Evolutionary conservation across 176 grass and related monocot species (phyloP), one percentile per base, ranked within the genome.

Genomic region (Pontederia crassipes): DNA sequence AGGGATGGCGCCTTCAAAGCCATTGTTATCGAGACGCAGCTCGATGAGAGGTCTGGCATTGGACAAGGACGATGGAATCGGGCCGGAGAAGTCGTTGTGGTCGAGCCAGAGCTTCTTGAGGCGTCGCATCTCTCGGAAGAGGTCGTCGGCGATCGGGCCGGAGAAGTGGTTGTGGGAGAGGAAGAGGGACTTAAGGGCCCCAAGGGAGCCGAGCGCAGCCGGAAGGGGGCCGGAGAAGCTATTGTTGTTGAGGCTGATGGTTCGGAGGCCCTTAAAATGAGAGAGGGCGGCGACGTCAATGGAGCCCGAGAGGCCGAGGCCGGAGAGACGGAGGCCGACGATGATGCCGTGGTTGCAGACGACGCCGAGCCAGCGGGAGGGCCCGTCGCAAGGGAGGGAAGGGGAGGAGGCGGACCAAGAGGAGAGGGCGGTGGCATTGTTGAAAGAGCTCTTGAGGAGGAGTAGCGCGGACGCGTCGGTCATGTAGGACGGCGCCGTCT

Each of bases 91-190:
- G 0, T 52, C 45, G 64, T 94, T 94, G 51, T 68, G 59, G 46
- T 88, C 61, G 26, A 94, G 80, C 84, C 84, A 87, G 70, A 94
- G 89, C 78, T 94, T 94, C 79, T 94, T 88, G 55, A 94, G 84
- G 59, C 87, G 84, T 61, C 7, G 27, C 16, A 88, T 60, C 57
- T 66, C 62, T 54, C 28, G 16, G 63, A 94, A 94, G 70, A 94
- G 88, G 15, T 72, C 71, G 0, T 82, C 84, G 16, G 78, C 84
- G 59, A 94, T 66, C 63, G 1, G 2, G 17, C 89, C 89, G 11
- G 62, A 55, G 84, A 88, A 84, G 2, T 59, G 56, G 76, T 94
- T 94, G 62, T 82, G 8, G 54, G 89, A 94, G 67, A 94, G 77
- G 76, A 29, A 88, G 55, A 94, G 81, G 0, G 89, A 94, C 47